Conservation (phyloP, 2,329 filamentous ascomycete genomes). For the Cryphonectria radicalis region DNA sequence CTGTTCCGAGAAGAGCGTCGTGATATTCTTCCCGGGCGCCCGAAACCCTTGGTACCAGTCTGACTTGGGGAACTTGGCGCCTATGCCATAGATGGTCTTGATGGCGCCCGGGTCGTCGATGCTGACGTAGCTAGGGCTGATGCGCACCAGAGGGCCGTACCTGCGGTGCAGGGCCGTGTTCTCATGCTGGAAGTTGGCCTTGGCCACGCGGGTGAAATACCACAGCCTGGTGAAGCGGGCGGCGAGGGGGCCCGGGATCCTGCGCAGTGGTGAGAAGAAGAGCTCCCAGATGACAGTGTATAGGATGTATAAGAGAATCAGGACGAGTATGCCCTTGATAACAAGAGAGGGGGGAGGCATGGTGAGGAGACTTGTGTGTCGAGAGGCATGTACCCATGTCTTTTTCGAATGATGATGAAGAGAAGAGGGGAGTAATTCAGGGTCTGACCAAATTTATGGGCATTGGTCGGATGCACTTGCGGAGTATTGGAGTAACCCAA, state of each 20-base stretch:
- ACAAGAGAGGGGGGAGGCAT: conserved; percentile 6
- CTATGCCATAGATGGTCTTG: conserved; percentile 46
- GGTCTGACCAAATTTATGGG: background rate
- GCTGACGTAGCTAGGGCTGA: conserved; percentile 47
- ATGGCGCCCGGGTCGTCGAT: conserved; percentile 43
- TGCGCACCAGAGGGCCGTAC: conserved; percentile 46
- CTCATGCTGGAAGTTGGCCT: conserved; percentile 44
- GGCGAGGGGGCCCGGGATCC: conserved; percentile 49
- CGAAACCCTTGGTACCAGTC: conserved; percentile 36
- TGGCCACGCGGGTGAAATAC: conserved; percentile 44
- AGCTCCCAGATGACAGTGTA: conserved; percentile 4
- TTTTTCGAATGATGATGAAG: background rate
- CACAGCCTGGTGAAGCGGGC: conserved; percentile 49
- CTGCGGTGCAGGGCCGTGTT: conserved; percentile 46
- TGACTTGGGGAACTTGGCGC: conserved; percentile 45
- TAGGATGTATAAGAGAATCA: conserved; percentile 6
- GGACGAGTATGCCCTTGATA: background rate
- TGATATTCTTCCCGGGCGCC: conserved; percentile 33
- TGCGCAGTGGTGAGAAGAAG: conserved; percentile 40
- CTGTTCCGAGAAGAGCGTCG: conserved; percentile 40
- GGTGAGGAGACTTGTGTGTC: background rate
- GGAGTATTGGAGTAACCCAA: background rate
- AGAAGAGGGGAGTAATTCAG: background rate
- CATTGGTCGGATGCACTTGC: background rate
- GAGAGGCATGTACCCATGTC: background rate